These are phyloP conservation scores for Aristolochia contorta DNA, from an alignment of 164 flowering plant genomes.

Conservation along the genomic window DNA sequence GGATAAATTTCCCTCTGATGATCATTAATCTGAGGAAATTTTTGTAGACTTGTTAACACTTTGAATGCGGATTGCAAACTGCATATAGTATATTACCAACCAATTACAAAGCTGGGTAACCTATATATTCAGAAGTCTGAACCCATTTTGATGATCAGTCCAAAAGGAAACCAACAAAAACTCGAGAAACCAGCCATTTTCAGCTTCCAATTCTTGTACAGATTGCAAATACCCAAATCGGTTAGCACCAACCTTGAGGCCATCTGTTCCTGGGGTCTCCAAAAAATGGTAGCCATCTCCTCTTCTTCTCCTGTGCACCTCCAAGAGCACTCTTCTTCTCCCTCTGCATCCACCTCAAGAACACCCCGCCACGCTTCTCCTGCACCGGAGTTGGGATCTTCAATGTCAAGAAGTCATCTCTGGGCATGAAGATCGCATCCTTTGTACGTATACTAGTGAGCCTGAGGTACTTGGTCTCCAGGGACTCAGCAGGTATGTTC, in stretches of 20 bases:
- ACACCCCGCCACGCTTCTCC: constrained; percentile 9
- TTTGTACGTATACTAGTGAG: constrained; percentile 30
- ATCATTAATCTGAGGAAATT: too few relatives aligned
- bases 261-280: constrained; percentile 39
- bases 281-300: constrained; percentile 27
- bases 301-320: constrained; percentile 12
- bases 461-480: constrained; percentile 44
- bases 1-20: too few relatives aligned
- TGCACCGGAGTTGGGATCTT: constrained; percentile 1
- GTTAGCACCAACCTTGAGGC: constrained; percentile 68
- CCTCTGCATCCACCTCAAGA: constrained; percentile 8
- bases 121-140: not conserved
- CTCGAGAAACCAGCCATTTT: not conserved
- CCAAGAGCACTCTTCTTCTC: constrained; percentile 11
- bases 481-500: constrained; percentile 45
- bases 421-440: constrained; percentile 33
- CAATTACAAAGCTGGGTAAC: too few relatives aligned
- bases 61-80: too few relatives aligned
- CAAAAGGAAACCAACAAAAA: too few relatives aligned
- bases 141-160: not conserved
- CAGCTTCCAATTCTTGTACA: not conserved
- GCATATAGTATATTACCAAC: too few relatives aligned
- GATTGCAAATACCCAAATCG: not conserved
- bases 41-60: too few relatives aligned
- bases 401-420: constrained; percentile 4